phyloP scores from a whole-genome alignment of 139 green algal species.

The Picocystis salinarum region DNA sequence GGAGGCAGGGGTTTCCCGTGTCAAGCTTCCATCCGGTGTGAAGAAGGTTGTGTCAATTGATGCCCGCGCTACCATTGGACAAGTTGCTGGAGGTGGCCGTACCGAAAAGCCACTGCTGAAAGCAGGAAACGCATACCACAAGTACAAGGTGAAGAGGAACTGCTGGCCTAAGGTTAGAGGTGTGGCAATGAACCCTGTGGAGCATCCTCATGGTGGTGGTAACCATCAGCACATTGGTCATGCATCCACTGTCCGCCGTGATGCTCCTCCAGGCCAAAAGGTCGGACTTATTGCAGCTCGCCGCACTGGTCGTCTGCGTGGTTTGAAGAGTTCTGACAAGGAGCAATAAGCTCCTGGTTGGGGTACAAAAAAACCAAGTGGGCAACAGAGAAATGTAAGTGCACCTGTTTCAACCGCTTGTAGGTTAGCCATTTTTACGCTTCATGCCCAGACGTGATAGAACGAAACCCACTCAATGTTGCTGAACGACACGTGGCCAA shows the following conservation, averaged over 20 bases:
- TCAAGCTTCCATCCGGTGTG: conserved; percentile 94
- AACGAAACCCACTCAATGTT: no score
- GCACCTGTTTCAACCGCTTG: no score
- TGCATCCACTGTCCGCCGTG: conserved; percentile 79
- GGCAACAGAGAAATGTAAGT: no score
- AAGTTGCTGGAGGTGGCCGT: conserved; percentile 89
- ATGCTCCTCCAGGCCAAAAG: conserved; percentile 62
- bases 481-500: no score
- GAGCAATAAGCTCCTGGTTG: no score
- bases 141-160: conserved; percentile 95
- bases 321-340: no score
- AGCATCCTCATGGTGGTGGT: conserved; percentile 98
- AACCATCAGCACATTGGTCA: conserved; percentile 99
- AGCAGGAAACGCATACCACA: conserved; percentile 84
- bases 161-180: conserved; percentile 76
- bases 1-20: conserved; percentile 82
- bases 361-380: no score
- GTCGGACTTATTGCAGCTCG: conserved; percentile 71
- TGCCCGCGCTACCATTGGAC: conserved; percentile 86
- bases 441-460: no score
- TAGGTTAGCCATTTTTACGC: no score
- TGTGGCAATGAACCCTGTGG: conserved; percentile 99
- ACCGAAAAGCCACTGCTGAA: conserved; percentile 99
- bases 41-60: conserved; percentile 91
- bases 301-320: conserved; percentile 40